These are phyloP conservation scores for Monosporascus sp. DNA, from an alignment of 2,329 filamentous ascomycete genomes.

Conservation along the genomic window DNA sequence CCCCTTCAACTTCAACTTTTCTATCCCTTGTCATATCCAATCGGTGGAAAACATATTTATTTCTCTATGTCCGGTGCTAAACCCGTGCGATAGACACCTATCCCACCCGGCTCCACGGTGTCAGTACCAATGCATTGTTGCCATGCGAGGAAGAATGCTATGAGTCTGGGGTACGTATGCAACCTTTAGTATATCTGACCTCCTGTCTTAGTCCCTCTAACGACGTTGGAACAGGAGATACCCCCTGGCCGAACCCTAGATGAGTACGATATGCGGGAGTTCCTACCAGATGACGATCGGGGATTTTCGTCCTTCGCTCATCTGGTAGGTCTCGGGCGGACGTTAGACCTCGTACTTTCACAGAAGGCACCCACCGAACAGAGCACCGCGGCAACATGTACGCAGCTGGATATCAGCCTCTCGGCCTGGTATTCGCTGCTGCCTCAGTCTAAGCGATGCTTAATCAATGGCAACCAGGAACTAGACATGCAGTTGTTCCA, in stretches of 20 bases:
- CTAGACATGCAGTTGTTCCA: neutral
- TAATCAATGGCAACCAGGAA: neutral
- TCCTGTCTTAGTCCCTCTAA: neutral
- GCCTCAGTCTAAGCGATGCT: neutral
- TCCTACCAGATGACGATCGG: neutral
- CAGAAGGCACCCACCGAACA: neutral
- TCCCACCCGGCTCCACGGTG: neutral
- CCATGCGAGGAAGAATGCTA: neutral
- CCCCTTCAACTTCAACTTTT: too few relatives aligned
- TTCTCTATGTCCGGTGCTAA: neutral
- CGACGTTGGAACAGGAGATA: neutral
- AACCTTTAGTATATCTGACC: too few relatives aligned
- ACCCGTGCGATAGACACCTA: neutral
- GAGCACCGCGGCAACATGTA: neutral
- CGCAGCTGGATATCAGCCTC: neutral
- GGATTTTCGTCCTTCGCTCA: neutral
- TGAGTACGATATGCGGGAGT: neutral
- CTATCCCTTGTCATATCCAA: too few relatives aligned
- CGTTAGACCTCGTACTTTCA: neutral
- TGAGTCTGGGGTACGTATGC: neutral
- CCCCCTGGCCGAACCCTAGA: neutral
- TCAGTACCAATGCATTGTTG: neutral
- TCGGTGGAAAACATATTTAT: too few relatives aligned
- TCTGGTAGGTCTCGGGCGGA: neutral
- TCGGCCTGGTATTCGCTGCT: neutral